A percentile compares a stretch with the other conserved stretches of the same genome.
Evolutionary conservation across 2,329 filamentous ascomycete species (phyloP).

Genomic region (Apiospora arundinis): DNA sequence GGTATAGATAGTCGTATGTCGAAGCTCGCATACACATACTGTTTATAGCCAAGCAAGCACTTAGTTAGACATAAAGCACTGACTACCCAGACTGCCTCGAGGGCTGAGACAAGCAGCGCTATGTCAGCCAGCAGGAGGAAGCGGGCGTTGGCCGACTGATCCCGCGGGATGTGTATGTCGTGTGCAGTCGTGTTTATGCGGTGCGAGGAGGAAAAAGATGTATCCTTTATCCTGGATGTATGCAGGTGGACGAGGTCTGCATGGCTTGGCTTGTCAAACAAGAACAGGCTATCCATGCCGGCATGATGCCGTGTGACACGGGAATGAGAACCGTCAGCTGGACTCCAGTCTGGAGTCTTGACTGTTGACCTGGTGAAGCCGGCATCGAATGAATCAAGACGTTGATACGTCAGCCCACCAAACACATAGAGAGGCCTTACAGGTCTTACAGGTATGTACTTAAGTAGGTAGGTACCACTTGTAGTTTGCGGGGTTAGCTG

Average conservation of each 20-base stretch:
- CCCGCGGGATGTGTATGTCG: background rate
- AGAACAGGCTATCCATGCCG: constrained; percentile 4
- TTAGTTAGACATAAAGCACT: background rate
- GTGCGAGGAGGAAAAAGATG: background rate
- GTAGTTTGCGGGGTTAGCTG: too few relatives aligned
- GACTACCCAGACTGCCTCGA: background rate
- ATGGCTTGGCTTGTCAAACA: constrained; percentile 2
- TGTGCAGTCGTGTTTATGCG: background rate
- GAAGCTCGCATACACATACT: background rate
- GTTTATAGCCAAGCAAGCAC: constrained; percentile 1
- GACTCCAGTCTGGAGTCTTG: background rate
- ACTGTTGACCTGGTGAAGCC: background rate
- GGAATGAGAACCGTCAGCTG: background rate
- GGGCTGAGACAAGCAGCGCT: background rate
- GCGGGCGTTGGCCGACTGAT: background rate
- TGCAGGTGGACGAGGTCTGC: background rate
- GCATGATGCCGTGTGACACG: constrained; percentile 5
- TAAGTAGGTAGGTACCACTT: too few relatives aligned
- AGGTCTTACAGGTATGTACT: too few relatives aligned
- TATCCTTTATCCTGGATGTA: background rate
- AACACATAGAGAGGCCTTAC: too few relatives aligned
- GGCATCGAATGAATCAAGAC: background rate
- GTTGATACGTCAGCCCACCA: background rate
- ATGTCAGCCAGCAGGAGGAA: background rate
- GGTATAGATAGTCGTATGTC: background rate